Base-by-base conservation (phyloP, 768 basidiomycete species). In the Trametes punicea region DNA sequence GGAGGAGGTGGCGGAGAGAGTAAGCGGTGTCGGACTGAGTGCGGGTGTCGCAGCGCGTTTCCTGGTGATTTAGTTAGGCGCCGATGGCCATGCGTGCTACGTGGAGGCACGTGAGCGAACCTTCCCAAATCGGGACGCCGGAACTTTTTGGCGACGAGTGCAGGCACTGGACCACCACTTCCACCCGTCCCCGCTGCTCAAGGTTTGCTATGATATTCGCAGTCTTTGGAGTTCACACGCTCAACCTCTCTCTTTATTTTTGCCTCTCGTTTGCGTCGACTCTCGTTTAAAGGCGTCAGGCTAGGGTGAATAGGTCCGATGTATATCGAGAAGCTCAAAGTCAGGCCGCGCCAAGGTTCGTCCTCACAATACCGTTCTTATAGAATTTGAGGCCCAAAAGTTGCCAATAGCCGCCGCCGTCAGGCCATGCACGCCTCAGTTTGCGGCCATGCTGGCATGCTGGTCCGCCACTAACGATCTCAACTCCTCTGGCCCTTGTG, bases 401-500 rank as follows among this genome's bases (percentile, higher is more conserved):
- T 21, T 15, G 5, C 23, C 15, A 3, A 26, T 63, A 83, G 82
- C 73, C 56, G 69, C 72, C 29, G 70, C 76, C 45, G 72, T 73
- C 21, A 80, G 79, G 55, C 76, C 86, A 67, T 90, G 88, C 67
- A 82, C 80, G 5, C 69, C 80, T 26, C 84, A 92, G 69, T 78
- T 94, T 53, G 78, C 84, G 16, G 73, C 80, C 41, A 88, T 95
- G 88, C 82, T 95, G 30, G 83, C 84, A 31, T 95, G 92, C 70
- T 93, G 90, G 90, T 88, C 92, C 25, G 87, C 87, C 15, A 79
- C 79, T 6, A 71, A 74, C 13, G 91, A 94, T 69, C 58, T 85
- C 31, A 74, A 76, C 48, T 82, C 82, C 11, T 72, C 74, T 4
- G 70, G 69, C 1, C 67, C 72, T 13, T 95, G 92, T 68, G 74